Evolutionary conservation across 2,329 filamentous ascomycete species (phyloP).

Genomic region (Chalaropsis thielavioides): DNA sequence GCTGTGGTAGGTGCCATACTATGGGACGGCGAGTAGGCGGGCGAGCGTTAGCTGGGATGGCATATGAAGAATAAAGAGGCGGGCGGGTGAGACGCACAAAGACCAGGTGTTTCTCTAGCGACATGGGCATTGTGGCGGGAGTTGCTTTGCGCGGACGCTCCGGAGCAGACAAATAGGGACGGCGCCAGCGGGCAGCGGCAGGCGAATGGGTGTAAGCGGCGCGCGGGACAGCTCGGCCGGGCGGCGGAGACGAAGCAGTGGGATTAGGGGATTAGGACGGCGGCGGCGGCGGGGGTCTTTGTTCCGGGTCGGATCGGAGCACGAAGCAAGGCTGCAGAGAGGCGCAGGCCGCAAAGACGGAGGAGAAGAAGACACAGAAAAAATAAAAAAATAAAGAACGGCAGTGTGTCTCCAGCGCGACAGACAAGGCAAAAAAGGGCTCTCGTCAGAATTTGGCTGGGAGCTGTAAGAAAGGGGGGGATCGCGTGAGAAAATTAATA

Average conservation of each 20-base stretch:
- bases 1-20: conserved; percentile 79
- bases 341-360: background rate
- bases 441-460: background rate
- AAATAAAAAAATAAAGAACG: background rate
- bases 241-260: no score
- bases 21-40: background rate
- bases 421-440: no score
- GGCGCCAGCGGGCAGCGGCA: no score
- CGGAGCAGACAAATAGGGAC: background rate
- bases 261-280: no score
- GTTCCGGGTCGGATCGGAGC: no score
- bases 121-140: conserved; percentile 43
- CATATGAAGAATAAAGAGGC: background rate
- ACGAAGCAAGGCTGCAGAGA: background rate
- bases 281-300: no score
- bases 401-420: background rate
- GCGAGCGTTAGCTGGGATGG: background rate
- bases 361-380: background rate
- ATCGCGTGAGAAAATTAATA: background rate
- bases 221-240: no score
- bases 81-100: conserved; percentile 45
- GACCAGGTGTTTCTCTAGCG: conserved; percentile 67
- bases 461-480: background rate
- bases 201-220: no score
- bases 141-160: background rate